These are phyloP conservation scores for Globisporangium rhizosaccharum DNA, from an alignment of 352 stramenopile genomes.

Conservation along the genomic window DNA sequence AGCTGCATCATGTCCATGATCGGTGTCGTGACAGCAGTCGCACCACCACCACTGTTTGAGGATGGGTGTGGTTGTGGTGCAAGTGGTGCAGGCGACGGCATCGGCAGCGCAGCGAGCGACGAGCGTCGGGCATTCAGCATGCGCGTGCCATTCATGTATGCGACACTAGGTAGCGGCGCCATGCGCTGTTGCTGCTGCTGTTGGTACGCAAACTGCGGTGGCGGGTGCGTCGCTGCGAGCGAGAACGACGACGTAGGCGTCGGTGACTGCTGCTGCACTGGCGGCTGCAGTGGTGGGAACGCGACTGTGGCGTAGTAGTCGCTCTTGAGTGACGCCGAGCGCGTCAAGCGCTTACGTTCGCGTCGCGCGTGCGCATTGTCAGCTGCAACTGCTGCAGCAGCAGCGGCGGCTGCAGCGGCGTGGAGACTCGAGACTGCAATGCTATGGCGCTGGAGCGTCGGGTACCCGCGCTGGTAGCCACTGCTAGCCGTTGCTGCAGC, in stretches of 20 bases:
- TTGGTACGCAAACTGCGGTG: conserved; percentile 12
- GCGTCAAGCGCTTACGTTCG: conserved; percentile 63
- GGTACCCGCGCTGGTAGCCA: conserved; percentile 2
- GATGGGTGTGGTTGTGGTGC: conserved; percentile 1
- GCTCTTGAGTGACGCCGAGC: conserved; percentile 66
- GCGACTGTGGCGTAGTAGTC: conserved; percentile 63
- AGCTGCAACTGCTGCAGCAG: not conserved
- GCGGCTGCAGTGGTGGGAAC: conserved; percentile 27
- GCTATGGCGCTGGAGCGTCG: conserved; percentile 18
- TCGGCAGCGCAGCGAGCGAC: conserved; percentile 43
- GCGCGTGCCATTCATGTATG: conserved; percentile 17
- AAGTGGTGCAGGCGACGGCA: conserved; percentile 30
- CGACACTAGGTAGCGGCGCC: conserved; percentile 33
- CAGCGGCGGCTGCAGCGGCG: conserved; percentile 2
- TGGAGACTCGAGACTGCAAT: conserved; percentile 13
- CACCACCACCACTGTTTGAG: not conserved
- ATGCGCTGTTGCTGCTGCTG: conserved; percentile 23
- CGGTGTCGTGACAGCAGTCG: conserved; percentile 42
- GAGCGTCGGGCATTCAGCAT: conserved; percentile 36
- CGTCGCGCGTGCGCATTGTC: conserved; percentile 40
- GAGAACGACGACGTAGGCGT: not conserved
- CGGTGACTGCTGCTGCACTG: conserved; percentile 14
- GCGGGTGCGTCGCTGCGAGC: conserved; percentile 15
- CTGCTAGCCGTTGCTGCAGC: not conserved
- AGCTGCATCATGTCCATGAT: conserved; percentile 77